Evolutionary conservation across 306 rosid species (phyloP).

Genomic region (Cucurbita argyrosperma): DNA sequence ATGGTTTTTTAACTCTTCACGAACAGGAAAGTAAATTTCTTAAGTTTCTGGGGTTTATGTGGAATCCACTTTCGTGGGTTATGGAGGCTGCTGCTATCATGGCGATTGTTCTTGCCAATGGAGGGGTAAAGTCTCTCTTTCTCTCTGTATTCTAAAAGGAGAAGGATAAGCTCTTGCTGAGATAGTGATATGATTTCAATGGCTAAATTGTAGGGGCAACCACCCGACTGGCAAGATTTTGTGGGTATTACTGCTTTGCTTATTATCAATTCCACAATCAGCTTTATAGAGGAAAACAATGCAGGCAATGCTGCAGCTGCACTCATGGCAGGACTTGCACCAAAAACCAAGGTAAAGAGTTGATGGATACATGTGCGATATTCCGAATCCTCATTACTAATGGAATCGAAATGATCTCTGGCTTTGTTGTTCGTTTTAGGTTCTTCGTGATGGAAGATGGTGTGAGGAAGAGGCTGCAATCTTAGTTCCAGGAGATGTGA

Average conservation of each 20-base stretch:
- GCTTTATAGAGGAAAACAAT: constrained; percentile 82
- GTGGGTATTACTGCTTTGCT: constrained; percentile 50
- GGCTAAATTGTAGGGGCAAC: constrained; percentile 35
- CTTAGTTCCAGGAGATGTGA: constrained; percentile 73
- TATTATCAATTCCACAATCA: constrained; percentile 69
- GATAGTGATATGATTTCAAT: neutral
- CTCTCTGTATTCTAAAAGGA: neutral
- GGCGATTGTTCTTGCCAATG: constrained; percentile 89
- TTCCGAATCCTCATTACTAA: no score
- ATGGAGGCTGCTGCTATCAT: constrained; percentile 87
- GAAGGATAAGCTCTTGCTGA: no score
- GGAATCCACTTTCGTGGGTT: constrained; percentile 96
- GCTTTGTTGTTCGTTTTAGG: constrained; percentile 10
- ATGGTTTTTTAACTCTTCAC: neutral
- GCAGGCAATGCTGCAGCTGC: constrained; percentile 95
- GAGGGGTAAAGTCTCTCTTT: constrained; percentile 43
- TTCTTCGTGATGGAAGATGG: constrained; percentile 83
- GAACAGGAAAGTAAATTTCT: constrained; percentile 60
- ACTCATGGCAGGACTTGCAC: constrained; percentile 96
- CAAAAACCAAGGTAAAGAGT: constrained; percentile 50
- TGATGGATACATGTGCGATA: no score
- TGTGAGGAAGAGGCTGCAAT: constrained; percentile 61
- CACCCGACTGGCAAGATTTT: constrained; percentile 92
- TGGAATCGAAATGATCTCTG: no score
- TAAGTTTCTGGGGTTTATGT: constrained; percentile 85